A percentile compares a stretch with the other conserved stretches of the same genome.
phyloP scores from a whole-genome alignment of 2,329 filamentous ascomycete genomes.

The Mollisia scopiformis region DNA sequence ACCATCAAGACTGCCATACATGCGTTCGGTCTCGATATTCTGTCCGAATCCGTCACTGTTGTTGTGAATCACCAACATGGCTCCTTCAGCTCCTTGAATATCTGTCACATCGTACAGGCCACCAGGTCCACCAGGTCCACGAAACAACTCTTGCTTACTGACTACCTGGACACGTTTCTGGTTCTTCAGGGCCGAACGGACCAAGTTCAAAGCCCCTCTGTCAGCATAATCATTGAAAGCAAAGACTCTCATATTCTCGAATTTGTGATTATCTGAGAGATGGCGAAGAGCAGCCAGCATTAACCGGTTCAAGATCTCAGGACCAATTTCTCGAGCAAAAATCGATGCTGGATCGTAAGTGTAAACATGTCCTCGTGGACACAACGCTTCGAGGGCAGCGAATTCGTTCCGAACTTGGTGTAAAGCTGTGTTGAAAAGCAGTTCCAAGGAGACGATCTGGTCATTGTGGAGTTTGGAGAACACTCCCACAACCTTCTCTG shows the following conservation, averaged over 20 bases:
- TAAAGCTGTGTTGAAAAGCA: constrained; percentile 29
- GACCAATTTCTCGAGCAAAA: constrained; percentile 27
- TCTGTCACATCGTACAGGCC: constrained; percentile 17
- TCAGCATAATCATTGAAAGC: constrained; percentile 33
- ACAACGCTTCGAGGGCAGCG: constrained; percentile 29
- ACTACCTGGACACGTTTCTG: constrained; percentile 21
- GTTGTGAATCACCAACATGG: constrained; percentile 33
- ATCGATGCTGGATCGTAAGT: constrained; percentile 33
- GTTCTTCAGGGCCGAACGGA: constrained; percentile 17
- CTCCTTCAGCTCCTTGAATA: constrained; percentile 11
- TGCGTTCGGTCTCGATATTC: constrained; percentile 34
- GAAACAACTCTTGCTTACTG: constrained; percentile 25
- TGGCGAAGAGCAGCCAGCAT: constrained; percentile 25
- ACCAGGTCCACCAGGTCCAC: constrained; percentile 14
- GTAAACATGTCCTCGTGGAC: constrained; percentile 32
- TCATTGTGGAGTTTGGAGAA: constrained; percentile 10
- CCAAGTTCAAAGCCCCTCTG: constrained; percentile 8
- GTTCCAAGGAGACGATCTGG: constrained; percentile 27
- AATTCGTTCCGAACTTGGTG: constrained; percentile 32
- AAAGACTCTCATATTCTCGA: constrained; percentile 29
- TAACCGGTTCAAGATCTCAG: constrained; percentile 27
- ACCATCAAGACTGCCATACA: constrained; percentile 33
- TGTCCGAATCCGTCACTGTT: constrained; percentile 37
- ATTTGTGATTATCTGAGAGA: constrained; percentile 19
- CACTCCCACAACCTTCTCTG: constrained; percentile 12